A percentile compares a stretch with the other conserved stretches of the same genome.
These are phyloP conservation scores for Apocynum venetum DNA, from an alignment of 257 asterid species.

Conservation along the genomic window DNA sequence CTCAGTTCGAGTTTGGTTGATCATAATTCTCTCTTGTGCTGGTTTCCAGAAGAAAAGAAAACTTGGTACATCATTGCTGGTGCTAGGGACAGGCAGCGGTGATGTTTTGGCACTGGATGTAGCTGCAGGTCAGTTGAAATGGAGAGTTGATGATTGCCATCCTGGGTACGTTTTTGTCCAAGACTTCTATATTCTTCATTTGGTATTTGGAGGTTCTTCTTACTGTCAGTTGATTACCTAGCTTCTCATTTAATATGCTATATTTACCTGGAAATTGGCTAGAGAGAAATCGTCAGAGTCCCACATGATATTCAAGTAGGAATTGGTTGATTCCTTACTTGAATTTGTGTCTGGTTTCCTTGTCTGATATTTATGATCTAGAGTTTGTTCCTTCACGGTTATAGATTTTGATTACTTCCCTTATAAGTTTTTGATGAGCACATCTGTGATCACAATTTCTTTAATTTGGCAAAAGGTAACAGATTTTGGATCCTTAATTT, in stretches of 20 bases:
- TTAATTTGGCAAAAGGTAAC: neutral
- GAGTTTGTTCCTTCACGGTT: neutral
- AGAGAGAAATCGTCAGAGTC: neutral
- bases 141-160: conserved; percentile 83
- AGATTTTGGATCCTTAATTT: neutral
- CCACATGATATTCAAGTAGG: neutral
- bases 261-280: neutral
- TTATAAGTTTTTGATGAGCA: neutral
- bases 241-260: neutral
- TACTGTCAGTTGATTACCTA: neutral
- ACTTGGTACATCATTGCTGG: conserved; percentile 66
- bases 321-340: neutral
- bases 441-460: neutral
- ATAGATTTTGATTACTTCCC: neutral
- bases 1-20: neutral
- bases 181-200: neutral
- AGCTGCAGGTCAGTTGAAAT: conserved; percentile 78
- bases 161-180: conserved; percentile 61
- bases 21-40: neutral
- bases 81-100: conserved; percentile 92
- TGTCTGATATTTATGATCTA: neutral
- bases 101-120: conserved; percentile 89
- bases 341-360: neutral
- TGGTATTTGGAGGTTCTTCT: neutral
- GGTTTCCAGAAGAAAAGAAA: conserved; percentile 71